Base-by-base conservation (phyloP, 345 rosid species). In the Salix caprea region DNA sequence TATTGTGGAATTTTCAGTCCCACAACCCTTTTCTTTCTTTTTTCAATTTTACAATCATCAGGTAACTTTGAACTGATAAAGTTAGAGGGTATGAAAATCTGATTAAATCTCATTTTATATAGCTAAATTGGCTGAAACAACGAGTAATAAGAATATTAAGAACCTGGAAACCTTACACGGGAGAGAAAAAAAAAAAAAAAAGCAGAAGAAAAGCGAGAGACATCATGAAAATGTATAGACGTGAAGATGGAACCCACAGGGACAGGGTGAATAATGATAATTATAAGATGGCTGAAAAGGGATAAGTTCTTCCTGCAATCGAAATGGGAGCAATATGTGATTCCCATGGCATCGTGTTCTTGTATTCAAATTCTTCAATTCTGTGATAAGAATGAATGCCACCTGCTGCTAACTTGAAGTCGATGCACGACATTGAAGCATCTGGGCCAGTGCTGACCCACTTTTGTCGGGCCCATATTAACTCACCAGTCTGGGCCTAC, bases 301-400 rank as follows among this genome's bases (percentile, higher is more conserved):
- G 77, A 81, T 78, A 78, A 74, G 82, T 82, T 79, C 80, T 84
- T 72, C 36, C 65, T 74, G 78, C 54, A 65, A 64, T 68, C 46
- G 54, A 76, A 71, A 72, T 77, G 70, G 82, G 56, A 77, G 65
- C 78, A 77, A 80, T 73, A 76, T 76, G 79, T 74, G 83, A 80
- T 78, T 80, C 88, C 76, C 28, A 6, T 56, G 71, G 81, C 75
- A 81, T 83, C 86, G 26, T 73, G 82, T 72, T 78, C 76, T 72
- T 16, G 73, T 58, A 24, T 3, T n/a, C 14, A 73, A 67, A 73
- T 82, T 76, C 82, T 70, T 23, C 60, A 15, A 36, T 44, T 23
- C n/a, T 71, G 84, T 81, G 79, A 78, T 73, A 76, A 48, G 14
- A 36, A 73, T 78, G 65, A 10, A 37, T 37, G 70, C 83, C 74